Conservation (phyloP, 768 basidiomycete genomes). For the Sporobolomyces roseus region DNA sequence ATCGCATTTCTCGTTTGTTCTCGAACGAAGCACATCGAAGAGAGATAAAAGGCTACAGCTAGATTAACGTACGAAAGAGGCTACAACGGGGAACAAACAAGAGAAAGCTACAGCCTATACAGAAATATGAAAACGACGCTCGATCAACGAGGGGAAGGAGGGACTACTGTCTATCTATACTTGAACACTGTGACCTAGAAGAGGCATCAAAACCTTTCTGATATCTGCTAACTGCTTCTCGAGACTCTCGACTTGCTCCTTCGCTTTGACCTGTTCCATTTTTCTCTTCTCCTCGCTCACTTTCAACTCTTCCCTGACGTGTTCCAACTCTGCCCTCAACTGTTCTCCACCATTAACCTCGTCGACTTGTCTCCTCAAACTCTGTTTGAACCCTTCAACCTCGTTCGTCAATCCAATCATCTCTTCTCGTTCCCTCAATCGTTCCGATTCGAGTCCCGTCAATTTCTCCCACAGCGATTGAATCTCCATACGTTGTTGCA, state of each 20-base stretch:
- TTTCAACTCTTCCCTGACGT: constrained; percentile 29
- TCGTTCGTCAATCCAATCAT: constrained; percentile 28
- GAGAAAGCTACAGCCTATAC: neutral
- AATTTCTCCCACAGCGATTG: constrained; percentile 20
- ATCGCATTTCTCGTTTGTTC: neutral
- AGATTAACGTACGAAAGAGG: neutral
- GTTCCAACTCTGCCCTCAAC: constrained; percentile 13
- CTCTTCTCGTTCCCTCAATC: constrained; percentile 25
- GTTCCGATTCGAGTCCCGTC: constrained; percentile 20
- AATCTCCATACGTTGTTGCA: constrained; percentile 19
- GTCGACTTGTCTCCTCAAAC: constrained; percentile 16
- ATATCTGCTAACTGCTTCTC: constrained; percentile 27
- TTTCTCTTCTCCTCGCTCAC: constrained; percentile 33
- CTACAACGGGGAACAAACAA: neutral
- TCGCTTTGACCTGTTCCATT: constrained; percentile 27
- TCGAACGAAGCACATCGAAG: neutral
- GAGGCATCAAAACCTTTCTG: constrained; percentile 15
- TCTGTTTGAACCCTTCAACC: constrained; percentile 28
- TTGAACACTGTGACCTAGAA: constrained; percentile 1
- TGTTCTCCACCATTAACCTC: constrained; percentile 13
- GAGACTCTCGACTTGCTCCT: constrained; percentile 26
- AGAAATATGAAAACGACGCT: neutral
- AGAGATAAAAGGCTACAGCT: neutral
- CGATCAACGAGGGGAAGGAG: neutral
- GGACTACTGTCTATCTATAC: neutral